A percentile compares a stretch with the other conserved stretches of the same genome.
phyloP scores from a whole-genome alignment of 805 yeast species.

The Candida nonsorbophila region DNA sequence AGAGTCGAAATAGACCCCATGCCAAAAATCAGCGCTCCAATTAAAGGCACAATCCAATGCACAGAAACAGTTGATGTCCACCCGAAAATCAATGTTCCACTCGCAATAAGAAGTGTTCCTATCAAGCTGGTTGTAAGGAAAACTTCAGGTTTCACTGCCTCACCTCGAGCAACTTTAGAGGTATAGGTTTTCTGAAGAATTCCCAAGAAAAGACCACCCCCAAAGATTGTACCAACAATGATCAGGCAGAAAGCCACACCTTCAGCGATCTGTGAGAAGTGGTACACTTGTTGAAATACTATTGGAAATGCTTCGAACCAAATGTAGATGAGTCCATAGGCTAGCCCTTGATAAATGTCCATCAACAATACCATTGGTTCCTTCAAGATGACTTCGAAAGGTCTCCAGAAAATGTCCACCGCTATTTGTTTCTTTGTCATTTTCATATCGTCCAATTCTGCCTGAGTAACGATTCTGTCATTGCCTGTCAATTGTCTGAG shows the following conservation, averaged over 20 bases:
- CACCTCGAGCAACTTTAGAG: neutral
- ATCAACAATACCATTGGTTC: constrained; percentile 54
- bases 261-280: too few relatives aligned
- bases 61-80: constrained; percentile 37
- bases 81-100: constrained; percentile 39
- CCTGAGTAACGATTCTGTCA: constrained; percentile 31
- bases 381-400: constrained; percentile 37
- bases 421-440: constrained; percentile 12
- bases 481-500: constrained; percentile 47
- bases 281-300: too few relatives aligned
- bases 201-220: constrained; percentile 1
- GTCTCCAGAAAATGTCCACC: constrained; percentile 32
- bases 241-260: too few relatives aligned
- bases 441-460: constrained; percentile 22
- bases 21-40: constrained; percentile 36
- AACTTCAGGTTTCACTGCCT: too few relatives aligned
- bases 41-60: constrained; percentile 46
- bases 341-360: constrained; percentile 45
- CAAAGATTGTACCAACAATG: constrained; percentile 4
- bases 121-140: constrained; percentile 37
- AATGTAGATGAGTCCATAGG: constrained; percentile 47
- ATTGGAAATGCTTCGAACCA: constrained; percentile 50
- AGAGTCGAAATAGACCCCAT: constrained; percentile 39
- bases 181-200: constrained; percentile 1
- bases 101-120: constrained; percentile 36